phyloP scores from a whole-genome alignment of 2,329 filamentous ascomycete genomes.

The Westerdykella ornata region DNA sequence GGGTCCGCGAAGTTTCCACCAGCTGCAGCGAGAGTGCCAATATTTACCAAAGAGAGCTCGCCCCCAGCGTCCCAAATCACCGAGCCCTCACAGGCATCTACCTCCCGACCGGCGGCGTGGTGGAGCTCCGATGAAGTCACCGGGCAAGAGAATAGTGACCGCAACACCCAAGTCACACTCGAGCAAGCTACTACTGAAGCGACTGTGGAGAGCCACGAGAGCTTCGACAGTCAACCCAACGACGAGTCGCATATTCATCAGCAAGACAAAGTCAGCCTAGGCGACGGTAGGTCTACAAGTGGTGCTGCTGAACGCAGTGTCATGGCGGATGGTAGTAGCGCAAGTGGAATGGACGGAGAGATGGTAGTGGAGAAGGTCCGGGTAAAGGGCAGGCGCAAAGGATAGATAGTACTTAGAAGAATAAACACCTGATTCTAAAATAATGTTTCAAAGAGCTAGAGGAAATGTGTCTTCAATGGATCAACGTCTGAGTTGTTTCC shows the following conservation, averaged over 20 bases:
- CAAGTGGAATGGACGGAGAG: conserved; percentile 10
- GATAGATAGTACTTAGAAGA: no score
- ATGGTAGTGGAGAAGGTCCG: neutral
- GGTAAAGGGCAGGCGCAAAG: no score
- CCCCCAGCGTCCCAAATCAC: conserved; percentile 24
- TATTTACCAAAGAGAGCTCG: conserved; percentile 12
- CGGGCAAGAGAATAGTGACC: conserved; percentile 22
- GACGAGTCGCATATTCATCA: conserved; percentile 23
- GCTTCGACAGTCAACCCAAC: conserved; percentile 24
- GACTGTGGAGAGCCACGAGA: conserved; percentile 5
- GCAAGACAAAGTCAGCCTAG: conserved; percentile 30
- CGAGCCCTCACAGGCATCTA: conserved; percentile 18
- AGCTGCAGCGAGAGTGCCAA: conserved; percentile 12
- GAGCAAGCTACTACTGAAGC: conserved; percentile 10
- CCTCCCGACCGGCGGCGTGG: conserved; percentile 35
- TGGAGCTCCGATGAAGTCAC: conserved; percentile 35
- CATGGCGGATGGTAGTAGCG: conserved; percentile 17
- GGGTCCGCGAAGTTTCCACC: conserved; percentile 20
- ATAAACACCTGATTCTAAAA: no score
- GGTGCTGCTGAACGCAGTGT: conserved; percentile 23
- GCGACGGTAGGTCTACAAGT: conserved; percentile 28
- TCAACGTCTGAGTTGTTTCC: no score
- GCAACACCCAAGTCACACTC: conserved; percentile 10
- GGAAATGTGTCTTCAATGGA: no score
- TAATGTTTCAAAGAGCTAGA: no score